Base-by-base conservation (phyloP, 768 basidiomycete genomes). In the Podaxis carcinomalis region DNA sequence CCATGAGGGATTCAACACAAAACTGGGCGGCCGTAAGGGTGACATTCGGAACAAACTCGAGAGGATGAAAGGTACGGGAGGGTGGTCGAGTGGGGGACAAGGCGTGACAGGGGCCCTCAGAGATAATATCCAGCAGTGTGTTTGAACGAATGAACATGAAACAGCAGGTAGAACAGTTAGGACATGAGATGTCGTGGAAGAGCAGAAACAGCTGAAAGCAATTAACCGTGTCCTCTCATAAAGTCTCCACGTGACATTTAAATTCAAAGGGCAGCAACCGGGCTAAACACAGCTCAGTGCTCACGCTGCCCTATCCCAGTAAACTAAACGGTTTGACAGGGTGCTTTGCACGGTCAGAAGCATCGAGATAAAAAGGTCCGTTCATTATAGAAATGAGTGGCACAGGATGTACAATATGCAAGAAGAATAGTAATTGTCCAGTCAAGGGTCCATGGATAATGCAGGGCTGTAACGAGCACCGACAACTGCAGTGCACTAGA, bases 1-100 rank as follows among this genome's bases (percentile, higher is more conserved):
- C 82, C 83, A 84, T 53, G 75, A 73, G 50, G 75, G 77, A 70
- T 80, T 80, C 47, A 80, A 61, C 51, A 69, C 68, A 47, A 74
- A 66, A 52, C 53, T 59, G 16, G 61, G 56, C 23, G 66, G 63
- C 51, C 65, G 68, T 51, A 66, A 51, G 6, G 70, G 55, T 25
- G 59, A 51, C 67, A 70, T 72, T 28, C 44, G 63, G 46, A 55
- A 13, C 21, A 39, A 46, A 32, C 36, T n/a, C 42, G 27, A 44
- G 54, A 10, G 21, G 32, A 52, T 51, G 25, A 40, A 42, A 13
- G 39, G 14, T 19, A 32, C 7, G n/a, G 37, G 46, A 49, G 28
- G 37, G 54, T 37, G 39, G n/a, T 40, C n/a, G n/a, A n/a, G 51
- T 28, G n/a, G 21, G 28, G 14, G 21, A 25, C 37, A 23, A 27